These are phyloP conservation scores for Podaxis sp. DNA, from an alignment of 768 basidiomycete species.

Conservation along the genomic window DNA sequence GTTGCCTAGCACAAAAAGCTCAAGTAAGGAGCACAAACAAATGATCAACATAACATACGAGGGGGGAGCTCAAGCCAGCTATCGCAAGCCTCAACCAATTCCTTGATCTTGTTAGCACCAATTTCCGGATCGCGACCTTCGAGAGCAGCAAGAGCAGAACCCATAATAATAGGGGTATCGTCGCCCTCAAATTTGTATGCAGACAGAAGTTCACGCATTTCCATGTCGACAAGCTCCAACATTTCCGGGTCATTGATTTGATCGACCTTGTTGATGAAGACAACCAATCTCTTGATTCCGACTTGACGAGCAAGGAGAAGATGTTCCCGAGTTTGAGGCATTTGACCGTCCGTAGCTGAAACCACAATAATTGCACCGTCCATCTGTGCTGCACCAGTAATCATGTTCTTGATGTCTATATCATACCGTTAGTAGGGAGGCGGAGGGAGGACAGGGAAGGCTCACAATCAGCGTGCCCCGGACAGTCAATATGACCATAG, in stretches of 20 bases:
- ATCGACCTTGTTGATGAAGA: conserved; percentile 99
- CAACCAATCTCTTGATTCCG: conserved; percentile 94
- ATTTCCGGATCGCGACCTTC: conserved; percentile 81
- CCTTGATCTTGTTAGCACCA: conserved; percentile 77
- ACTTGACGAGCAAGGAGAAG: conserved; percentile 96
- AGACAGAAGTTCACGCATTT: conserved; percentile 94
- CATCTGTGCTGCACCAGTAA: conserved; percentile 98
- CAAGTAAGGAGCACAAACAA: not conserved
- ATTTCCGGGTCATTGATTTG: conserved; percentile 96
- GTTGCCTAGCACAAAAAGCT: conserved; percentile 56
- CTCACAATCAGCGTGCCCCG: conserved; percentile 93
- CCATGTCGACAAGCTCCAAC: conserved; percentile 99
- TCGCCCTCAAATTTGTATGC: conserved; percentile 97
- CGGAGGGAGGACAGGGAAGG: conserved; percentile 13
- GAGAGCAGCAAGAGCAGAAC: conserved; percentile 92
- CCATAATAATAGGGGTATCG: conserved; percentile 96
- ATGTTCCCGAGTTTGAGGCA: conserved; percentile 99
- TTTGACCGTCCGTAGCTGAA: conserved; percentile 97
- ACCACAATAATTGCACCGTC: conserved; percentile 96
- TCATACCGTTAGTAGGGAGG: conserved; percentile 14
- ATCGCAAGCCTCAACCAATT: conserved; percentile 86
- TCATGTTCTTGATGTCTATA: conserved; percentile 96
- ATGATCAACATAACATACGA: conserved; percentile 49
- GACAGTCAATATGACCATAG: conserved; percentile 98
- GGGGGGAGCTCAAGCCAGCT: conserved; percentile 91